Percentiles rank a stretch among this genome's conserved stretches.
Conservation (phyloP, 345 rosid species). For the Geranium rotundifolium region DNA sequence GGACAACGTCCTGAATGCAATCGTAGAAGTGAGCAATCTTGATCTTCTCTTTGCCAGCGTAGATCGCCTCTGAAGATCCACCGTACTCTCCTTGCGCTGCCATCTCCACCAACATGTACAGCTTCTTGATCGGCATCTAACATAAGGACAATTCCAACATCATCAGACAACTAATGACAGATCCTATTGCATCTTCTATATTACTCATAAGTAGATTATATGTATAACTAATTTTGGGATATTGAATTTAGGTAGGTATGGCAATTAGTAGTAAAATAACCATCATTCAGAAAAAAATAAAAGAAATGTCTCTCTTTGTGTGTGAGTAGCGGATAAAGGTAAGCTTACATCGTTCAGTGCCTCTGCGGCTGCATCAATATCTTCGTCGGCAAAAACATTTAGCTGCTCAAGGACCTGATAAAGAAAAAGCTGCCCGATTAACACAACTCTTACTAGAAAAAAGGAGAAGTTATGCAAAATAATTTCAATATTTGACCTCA, state of each 20-base stretch:
- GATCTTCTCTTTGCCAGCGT: conserved; percentile 59
- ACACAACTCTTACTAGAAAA: not conserved
- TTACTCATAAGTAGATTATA: not conserved
- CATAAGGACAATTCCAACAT: not conserved
- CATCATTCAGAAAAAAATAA: not conserved
- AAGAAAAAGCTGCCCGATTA: not conserved
- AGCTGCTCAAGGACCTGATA: conserved; percentile 60
- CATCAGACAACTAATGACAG: not conserved
- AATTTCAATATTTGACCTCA: too few species aligned
- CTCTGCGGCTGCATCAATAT: conserved; percentile 58
- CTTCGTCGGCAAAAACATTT: conserved; percentile 63
- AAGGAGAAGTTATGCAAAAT: too few species aligned
- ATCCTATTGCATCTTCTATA: not conserved
- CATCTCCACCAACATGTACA: conserved; percentile 86
- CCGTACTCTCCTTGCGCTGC: conserved; percentile 92
- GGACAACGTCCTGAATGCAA: conserved; percentile 65
- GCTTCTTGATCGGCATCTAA: conserved; percentile 68
- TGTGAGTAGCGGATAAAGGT: not conserved
- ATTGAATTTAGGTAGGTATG: too few species aligned
- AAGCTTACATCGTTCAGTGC: conserved; percentile 74
- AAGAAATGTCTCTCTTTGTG: not conserved
- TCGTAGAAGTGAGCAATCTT: conserved; percentile 59
- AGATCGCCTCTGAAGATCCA: conserved; percentile 67
- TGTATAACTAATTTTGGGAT: too few species aligned
- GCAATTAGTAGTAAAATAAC: too few species aligned